These are phyloP conservation scores for Trichomonascaceae sp. DNA, from an alignment of 1,139 yeast species.

Conservation along the genomic window DNA sequence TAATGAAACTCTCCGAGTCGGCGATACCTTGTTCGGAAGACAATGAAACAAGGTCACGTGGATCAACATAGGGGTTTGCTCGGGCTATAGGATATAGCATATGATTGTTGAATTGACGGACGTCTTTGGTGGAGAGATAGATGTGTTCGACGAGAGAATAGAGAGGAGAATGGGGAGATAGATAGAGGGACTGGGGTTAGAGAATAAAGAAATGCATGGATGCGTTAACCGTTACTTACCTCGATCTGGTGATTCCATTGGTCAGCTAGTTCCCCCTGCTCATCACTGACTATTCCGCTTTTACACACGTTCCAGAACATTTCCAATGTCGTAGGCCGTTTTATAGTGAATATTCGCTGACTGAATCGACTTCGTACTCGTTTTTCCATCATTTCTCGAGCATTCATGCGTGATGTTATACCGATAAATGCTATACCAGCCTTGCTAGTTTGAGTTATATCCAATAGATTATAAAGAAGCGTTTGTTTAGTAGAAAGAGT, in stretches of 20 bases:
- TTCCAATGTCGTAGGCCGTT: slow-evolving; percentile 41
- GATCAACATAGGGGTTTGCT: slow-evolving; percentile 33
- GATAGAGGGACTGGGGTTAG: not conserved
- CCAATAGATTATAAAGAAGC: slow-evolving; percentile 77
- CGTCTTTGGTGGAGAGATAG: slow-evolving; percentile 56
- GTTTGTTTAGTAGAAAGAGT: slow-evolving; percentile 64
- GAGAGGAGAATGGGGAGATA: slow-evolving; percentile 25
- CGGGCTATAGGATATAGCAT: slow-evolving; percentile 44
- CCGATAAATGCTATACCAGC: slow-evolving; percentile 84
- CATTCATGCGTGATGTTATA: slow-evolving; percentile 64
- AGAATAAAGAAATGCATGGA: too few species aligned
- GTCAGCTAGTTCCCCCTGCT: slow-evolving; percentile 12
- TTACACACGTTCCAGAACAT: slow-evolving; percentile 32
- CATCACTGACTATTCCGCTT: slow-evolving; percentile 27
- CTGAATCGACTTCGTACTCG: slow-evolving; percentile 87
- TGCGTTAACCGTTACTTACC: too few species aligned
- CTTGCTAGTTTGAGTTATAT: slow-evolving; percentile 61
- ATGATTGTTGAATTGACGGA: slow-evolving; percentile 48
- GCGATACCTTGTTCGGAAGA: slow-evolving; percentile 26
- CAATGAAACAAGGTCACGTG: slow-evolving; percentile 26
- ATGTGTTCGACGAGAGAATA: slow-evolving; percentile 39
- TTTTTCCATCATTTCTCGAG: slow-evolving; percentile 79
- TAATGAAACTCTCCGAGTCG: slow-evolving; percentile 30
- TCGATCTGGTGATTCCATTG: slow-evolving; percentile 51
- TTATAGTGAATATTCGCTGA: slow-evolving; percentile 62